phyloP scores from a whole-genome alignment of 1,284 basidiomycete genomes.

The Ganoderma lingzhi region DNA sequence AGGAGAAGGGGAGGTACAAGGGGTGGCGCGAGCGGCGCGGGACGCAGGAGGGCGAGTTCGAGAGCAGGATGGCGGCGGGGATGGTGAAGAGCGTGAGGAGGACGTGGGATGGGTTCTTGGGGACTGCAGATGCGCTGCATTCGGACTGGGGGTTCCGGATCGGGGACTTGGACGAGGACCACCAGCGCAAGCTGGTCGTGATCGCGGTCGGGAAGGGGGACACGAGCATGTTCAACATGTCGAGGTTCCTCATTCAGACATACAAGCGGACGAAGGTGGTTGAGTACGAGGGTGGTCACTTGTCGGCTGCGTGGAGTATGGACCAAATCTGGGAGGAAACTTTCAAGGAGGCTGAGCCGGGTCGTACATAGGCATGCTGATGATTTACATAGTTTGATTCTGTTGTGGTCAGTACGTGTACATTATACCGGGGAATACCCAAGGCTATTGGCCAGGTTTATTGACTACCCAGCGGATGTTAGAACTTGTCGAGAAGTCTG shows the following conservation, averaged over 20 bases:
- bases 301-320: constrained; percentile 51
- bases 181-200: constrained; percentile 52
- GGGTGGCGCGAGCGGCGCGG: constrained; percentile 52
- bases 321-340: constrained; percentile 54
- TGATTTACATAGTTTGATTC: neutral
- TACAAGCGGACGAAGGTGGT: constrained; percentile 51
- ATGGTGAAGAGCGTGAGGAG: constrained; percentile 54
- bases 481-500: too few species aligned
- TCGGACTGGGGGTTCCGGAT: constrained; percentile 63
- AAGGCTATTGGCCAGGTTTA: too few species aligned
- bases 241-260: constrained; percentile 52
- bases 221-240: constrained; percentile 49
- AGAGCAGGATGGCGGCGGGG: constrained; percentile 50
- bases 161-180: constrained; percentile 51
- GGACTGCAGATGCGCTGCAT: constrained; percentile 52
- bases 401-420: neutral
- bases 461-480: too few species aligned
- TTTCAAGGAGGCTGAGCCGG: constrained; percentile 34
- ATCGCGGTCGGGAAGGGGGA: constrained; percentile 52
- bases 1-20: constrained; percentile 49
- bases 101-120: constrained; percentile 62
- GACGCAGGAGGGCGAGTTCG: constrained; percentile 50
- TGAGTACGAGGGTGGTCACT: constrained; percentile 55
- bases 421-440: neutral
- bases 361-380: neutral